Base-by-base conservation (phyloP, 2,329 filamentous ascomycete species). In the Stachybotrys elegans region DNA sequence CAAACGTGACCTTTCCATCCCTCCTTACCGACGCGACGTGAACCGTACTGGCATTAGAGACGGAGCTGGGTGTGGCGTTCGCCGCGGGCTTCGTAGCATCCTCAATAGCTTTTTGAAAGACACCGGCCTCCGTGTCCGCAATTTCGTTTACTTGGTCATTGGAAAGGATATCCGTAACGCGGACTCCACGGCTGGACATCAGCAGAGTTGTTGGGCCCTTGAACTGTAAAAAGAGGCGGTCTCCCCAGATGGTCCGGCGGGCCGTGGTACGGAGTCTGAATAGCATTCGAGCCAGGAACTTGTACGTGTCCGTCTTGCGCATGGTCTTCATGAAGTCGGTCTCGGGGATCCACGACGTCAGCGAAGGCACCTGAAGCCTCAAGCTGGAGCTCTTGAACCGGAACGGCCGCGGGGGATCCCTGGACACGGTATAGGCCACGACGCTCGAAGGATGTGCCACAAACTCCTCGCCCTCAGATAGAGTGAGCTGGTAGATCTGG, bases 371-470 rank as follows among this genome's bases (percentile, higher is more conserved):
- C 62, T 95, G 89, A 48, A 97, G 78, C 43, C 81, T 78, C 43
- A 95, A 63, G 31, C 81, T 86, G 3, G 87, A 86, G 63, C 73
- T 77, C 65, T 86, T 89, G 66, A 98, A 87, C 34, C 92, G 83
- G 71, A 95, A 96, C 5, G 92, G 89, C 31, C 82, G 73, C 6
- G 93, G 93, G 7, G 82, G 78, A 43, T 82, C 78, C 45, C 82
- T 78, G 42, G 81, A 83, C 40, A 93, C 77, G 4, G 86, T 84
- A 68, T 98, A 98, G 19, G 93, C 93, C 13, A 97, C 82, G 4
- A 98, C 83, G 61, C 95, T 90, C 53, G 86, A 86, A 5, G 93
- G 92, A 62, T 97, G 91, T 4, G 88, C 88, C 43, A 95, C 83
- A 54, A 96, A 92, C 63, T 93, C 86, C 62, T 98, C 93, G 16